Conservation (phyloP, 768 basidiomycete species). For the Boletellus emodensis region DNA sequence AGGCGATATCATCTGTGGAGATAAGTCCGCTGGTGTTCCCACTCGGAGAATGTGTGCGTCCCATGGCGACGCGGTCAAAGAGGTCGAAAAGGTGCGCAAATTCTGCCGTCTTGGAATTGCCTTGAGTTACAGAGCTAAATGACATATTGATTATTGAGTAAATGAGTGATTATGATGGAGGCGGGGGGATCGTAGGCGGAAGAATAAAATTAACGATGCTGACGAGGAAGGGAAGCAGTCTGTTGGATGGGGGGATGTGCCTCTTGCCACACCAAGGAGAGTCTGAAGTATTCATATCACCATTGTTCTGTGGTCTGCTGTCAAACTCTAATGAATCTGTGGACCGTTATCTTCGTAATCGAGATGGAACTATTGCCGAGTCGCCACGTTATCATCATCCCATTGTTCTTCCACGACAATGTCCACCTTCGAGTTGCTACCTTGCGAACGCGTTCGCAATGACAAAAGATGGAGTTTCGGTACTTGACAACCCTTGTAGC, state of each 20-base stretch:
- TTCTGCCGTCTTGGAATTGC: slow-evolving; percentile 43
- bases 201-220: not conserved
- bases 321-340: not conserved
- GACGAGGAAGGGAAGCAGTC: not conserved
- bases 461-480: not conserved
- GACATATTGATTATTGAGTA: slow-evolving; percentile 17
- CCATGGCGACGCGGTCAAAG: slow-evolving; percentile 51
- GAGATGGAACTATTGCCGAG: slow-evolving; percentile 19
- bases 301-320: slow-evolving; percentile 20
- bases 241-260: slow-evolving; percentile 1
- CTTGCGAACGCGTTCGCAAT: not conserved
- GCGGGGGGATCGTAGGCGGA: not conserved
- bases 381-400: slow-evolving; percentile 12
- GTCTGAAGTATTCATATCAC: not conserved
- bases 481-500: not conserved
- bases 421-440: not conserved
- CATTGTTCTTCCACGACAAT: slow-evolving; percentile 12
- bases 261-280: not conserved
- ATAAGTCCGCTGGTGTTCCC: slow-evolving; percentile 18
- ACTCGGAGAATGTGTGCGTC: slow-evolving; percentile 31
- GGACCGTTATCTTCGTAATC: not conserved
- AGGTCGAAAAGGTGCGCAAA: slow-evolving; percentile 51
- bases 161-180: slow-evolving; percentile 1
- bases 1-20: slow-evolving; percentile 29
- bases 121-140: slow-evolving; percentile 15